A percentile compares a stretch with the other conserved stretches of the same genome.
Conservation (phyloP, 495 filamentous ascomycete genomes). For the Aspergillus egyptiacus region DNA sequence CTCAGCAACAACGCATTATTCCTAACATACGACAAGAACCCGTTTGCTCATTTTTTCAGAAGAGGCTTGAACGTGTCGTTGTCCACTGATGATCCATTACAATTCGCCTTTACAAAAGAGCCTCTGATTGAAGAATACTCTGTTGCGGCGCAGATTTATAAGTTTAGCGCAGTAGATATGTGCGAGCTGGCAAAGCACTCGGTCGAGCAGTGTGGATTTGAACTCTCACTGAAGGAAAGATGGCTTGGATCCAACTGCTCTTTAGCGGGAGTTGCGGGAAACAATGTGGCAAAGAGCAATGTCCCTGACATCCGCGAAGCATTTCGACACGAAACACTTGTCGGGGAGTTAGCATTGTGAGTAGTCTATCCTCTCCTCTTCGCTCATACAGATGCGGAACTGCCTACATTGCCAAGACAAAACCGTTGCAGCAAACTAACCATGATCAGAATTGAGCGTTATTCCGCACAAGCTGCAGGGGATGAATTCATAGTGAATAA, state of each 20-base stretch:
- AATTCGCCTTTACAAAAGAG: conserved; percentile 98
- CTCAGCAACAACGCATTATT: conserved; percentile 97
- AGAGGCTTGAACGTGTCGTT: conserved; percentile 91
- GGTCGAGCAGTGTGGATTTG: conserved; percentile 90
- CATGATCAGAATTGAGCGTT: conserved; percentile 26
- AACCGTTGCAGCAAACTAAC: conserved; percentile 2
- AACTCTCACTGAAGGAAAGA: conserved; percentile 76
- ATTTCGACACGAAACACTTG: conserved; percentile 77
- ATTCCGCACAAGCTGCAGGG: conserved; percentile 12
- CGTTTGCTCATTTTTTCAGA: conserved; percentile 90
- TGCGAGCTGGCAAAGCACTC: conserved; percentile 96
- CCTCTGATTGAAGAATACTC: conserved; percentile 97
- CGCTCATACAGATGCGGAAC: too few relatives aligned
- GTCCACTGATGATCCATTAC: conserved; percentile 93
- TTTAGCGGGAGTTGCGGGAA: conserved; percentile 69
- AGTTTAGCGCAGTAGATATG: conserved; percentile 96
- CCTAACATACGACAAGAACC: conserved; percentile 94
- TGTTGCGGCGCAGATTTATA: conserved; percentile 97
- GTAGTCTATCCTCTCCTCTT: conserved; percentile 17
- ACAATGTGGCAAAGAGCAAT: conserved; percentile 90
- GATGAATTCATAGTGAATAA: background rate
- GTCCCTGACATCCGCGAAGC: conserved; percentile 87
- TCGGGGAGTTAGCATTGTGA: conserved; percentile 78
- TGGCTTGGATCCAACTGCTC: conserved; percentile 79
- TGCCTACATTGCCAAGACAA: too few relatives aligned